Base-by-base conservation (phyloP, 257 asterid species). In the Ocimum tenuiflorum region DNA sequence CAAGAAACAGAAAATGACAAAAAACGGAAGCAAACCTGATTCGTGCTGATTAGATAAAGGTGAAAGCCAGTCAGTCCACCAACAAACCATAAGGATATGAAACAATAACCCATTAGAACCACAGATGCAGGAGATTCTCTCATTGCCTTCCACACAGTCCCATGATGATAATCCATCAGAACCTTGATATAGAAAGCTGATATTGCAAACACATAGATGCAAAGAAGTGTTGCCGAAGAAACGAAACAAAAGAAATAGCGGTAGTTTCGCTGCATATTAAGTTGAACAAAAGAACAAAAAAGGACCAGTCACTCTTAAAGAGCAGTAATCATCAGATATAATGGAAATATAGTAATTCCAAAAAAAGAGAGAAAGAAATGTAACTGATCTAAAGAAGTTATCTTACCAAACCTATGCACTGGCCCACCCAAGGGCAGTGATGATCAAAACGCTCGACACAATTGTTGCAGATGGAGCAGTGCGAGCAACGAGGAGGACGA, bases 351-450 rank as follows among this genome's bases (percentile, higher is more conserved):
- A 33, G 38, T n/a, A 31, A 2, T 53, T 9, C 23, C 13, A 14
- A 67, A 15, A 58, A 62, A 8, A 38, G 51, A 18, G 24, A 47
- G 4, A 55, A 56, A 22, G 46, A 11, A 27, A 63, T 31, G 20
- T 13, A 11, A 10, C 31, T n/a, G 69, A 45, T 49, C 31, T 63
- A 56, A 36, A 45, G 50, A 69, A 31, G 70, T 58, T 52, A 63
- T 50, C 84, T 58, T 81, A 92, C 98, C 95, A 85, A 41, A 66
- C 97, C 99, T 63, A 94, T 84, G 84, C 99, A 89, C 80, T 92
- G 99, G 55, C 97, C 99, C 36, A 92, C 99, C 99, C 99, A 92
- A 61, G 99, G 99, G 81, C 97, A 94, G 83, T 94, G 99, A 73
- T 94, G 99, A 76, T 89, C 99, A 65, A 94, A 92, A 48, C 95